Percentiles rank a stretch among this genome's conserved stretches.
Evolutionary conservation across 768 basidiomycete genomes (phyloP).

Genomic region (Obba rivulosa): DNA sequence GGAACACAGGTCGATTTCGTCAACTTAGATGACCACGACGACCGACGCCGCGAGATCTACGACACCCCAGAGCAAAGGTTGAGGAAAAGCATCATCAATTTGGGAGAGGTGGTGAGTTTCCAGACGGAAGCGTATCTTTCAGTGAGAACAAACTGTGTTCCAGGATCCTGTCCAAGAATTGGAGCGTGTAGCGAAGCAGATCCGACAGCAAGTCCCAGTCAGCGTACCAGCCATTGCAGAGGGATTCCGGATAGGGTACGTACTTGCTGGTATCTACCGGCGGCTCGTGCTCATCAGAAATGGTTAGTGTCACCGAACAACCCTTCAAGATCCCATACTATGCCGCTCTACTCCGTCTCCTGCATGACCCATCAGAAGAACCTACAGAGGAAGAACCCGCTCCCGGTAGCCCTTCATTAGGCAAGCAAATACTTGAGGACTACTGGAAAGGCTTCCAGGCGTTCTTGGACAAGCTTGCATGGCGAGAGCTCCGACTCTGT

Average conservation of each 20-base stretch:
- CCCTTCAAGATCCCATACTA: constrained; percentile 93
- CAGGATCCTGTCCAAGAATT: constrained; percentile 73
- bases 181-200: constrained; percentile 57
- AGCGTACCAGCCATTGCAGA: constrained; percentile 64
- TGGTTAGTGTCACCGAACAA: constrained; percentile 77
- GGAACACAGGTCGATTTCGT: not conserved
- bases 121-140: constrained; percentile 6
- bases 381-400: constrained; percentile 27
- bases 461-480: constrained; percentile 82
- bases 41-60: constrained; percentile 55
- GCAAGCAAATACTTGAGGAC: constrained; percentile 76
- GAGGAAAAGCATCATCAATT: constrained; percentile 58
- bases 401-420: constrained; percentile 37
- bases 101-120: constrained; percentile 75
- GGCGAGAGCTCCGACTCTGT: constrained; percentile 85
- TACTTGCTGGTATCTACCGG: constrained; percentile 1
- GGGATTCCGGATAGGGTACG: constrained; percentile 69
- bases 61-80: constrained; percentile 75
- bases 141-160: not conserved
- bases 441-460: constrained; percentile 89
- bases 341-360: constrained; percentile 68
- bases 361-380: constrained; percentile 48
- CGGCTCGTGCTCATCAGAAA: constrained; percentile 1
- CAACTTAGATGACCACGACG: constrained; percentile 55
- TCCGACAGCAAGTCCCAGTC: constrained; percentile 54